Percentiles rank a stretch among this genome's conserved stretches.
These are phyloP conservation scores for Coniochaeta sp. DNA, from an alignment of 2,329 filamentous ascomycete species.

Conservation along the genomic window DNA sequence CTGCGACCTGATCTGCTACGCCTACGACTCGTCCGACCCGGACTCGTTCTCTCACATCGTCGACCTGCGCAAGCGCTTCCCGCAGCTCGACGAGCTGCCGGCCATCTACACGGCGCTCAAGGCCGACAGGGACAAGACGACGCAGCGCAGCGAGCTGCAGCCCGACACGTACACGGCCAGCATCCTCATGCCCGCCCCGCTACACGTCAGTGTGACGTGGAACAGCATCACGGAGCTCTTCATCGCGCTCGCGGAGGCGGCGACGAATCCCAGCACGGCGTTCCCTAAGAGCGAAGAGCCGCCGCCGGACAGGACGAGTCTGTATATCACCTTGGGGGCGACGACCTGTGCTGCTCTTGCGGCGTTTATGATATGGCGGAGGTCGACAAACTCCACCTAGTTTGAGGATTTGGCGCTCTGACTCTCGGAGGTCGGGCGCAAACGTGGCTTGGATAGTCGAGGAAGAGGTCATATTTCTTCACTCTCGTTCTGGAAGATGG, in stretches of 20 bases:
- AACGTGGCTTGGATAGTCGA: not conserved
- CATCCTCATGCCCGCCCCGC: conserved; percentile 80
- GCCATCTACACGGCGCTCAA: conserved; percentile 91
- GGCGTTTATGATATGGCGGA: conserved; percentile 58
- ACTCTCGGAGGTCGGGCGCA: not conserved
- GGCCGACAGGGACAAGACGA: conserved; percentile 92
- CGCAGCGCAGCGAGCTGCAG: conserved; percentile 84
- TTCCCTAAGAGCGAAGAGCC: conserved; percentile 90
- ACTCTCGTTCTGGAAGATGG: not conserved
- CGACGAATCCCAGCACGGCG: conserved; percentile 79
- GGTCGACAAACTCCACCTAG: conserved; percentile 39
- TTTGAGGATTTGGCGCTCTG: not conserved
- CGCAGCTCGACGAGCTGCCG: conserved; percentile 81
- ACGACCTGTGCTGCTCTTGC: conserved; percentile 56
- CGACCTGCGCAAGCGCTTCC: conserved; percentile 67
- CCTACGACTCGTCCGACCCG: conserved; percentile 94
- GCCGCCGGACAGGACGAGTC: conserved; percentile 69
- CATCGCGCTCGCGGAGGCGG: conserved; percentile 82
- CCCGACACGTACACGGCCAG: conserved; percentile 85
- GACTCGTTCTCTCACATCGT: conserved; percentile 93
- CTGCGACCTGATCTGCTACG: conserved; percentile 90
- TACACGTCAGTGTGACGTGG: conserved; percentile 95
- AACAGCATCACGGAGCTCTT: conserved; percentile 90
- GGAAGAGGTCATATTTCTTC: not conserved
- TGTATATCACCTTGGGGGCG: conserved; percentile 80